phyloP scores from a whole-genome alignment of 164 flowering plant genomes.

The Berberis thunbergii region DNA sequence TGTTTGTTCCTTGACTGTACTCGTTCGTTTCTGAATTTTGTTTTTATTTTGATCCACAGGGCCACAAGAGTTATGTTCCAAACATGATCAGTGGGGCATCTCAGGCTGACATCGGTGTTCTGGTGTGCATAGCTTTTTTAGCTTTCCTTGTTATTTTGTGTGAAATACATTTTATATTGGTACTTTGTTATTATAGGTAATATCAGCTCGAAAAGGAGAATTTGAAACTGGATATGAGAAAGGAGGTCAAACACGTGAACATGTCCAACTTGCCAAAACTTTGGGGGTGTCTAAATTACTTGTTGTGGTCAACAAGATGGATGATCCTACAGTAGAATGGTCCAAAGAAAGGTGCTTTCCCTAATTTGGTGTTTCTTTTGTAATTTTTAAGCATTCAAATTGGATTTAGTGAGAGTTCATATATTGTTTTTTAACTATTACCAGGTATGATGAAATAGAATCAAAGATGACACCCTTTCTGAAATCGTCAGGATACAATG shows the following conservation, averaged over 20 bases:
- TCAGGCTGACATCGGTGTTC: slow-evolving; percentile 95
- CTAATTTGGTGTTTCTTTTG: neutral
- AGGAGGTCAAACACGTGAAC: slow-evolving; percentile 99
- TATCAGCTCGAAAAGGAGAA: slow-evolving; percentile 98
- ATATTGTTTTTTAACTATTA: neutral
- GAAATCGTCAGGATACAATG: slow-evolving; percentile 84
- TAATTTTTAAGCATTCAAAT: neutral
- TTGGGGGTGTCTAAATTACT: slow-evolving; percentile 91
- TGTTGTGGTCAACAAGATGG: slow-evolving; percentile 97
- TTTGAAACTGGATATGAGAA: slow-evolving; percentile 98
- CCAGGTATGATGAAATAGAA: slow-evolving; percentile 89
- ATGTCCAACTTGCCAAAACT: slow-evolving; percentile 96
- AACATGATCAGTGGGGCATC: slow-evolving; percentile 99
- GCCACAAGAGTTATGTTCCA: slow-evolving; percentile 99
- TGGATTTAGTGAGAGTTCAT: neutral
- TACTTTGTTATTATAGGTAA: slow-evolving; percentile 39
- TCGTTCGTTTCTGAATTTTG: neutral
- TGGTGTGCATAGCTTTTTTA: slow-evolving; percentile 38
- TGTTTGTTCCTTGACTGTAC: no score
- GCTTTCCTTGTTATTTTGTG: neutral
- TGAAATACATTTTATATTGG: neutral
- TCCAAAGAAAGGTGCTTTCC: slow-evolving; percentile 68
- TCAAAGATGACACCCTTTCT: slow-evolving; percentile 84
- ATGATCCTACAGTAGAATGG: slow-evolving; percentile 96
- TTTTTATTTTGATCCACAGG: slow-evolving; percentile 33